Percentiles rank a stretch among this genome's conserved stretches.
These are phyloP conservation scores for Penicillium sp. DNA, from an alignment of 2,329 filamentous ascomycete species.

Conservation along the genomic window DNA sequence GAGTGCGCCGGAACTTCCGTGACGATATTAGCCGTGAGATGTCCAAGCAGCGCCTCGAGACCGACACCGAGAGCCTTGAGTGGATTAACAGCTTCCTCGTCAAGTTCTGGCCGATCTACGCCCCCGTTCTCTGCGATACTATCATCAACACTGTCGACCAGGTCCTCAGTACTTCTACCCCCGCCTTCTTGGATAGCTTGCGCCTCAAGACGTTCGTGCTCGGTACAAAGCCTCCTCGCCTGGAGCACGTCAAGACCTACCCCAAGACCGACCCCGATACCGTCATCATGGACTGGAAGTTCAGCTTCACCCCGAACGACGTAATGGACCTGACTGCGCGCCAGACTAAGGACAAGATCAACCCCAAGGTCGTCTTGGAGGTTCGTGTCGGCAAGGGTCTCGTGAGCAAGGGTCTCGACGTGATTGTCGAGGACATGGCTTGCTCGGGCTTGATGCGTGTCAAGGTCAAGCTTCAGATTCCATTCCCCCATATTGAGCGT, in stretches of 20 bases:
- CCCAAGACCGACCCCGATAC: constrained; percentile 92
- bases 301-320: constrained; percentile 97
- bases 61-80: constrained; percentile 86
- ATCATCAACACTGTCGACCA: constrained; percentile 94
- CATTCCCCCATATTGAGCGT: constrained; percentile 92
- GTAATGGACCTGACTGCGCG: constrained; percentile 83
- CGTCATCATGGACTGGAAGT: constrained; percentile 99
- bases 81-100: constrained; percentile 99
- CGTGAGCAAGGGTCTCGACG: constrained; percentile 93
- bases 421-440: constrained; percentile 97
- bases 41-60: constrained; percentile 81
- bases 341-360: constrained; percentile 92
- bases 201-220: constrained; percentile 91
- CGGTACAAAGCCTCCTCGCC: constrained; percentile 87
- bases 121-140: constrained; percentile 85
- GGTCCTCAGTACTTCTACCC: constrained; percentile 87
- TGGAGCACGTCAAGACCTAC: constrained; percentile 98
- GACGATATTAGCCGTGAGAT: constrained; percentile 91
- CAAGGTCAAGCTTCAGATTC: constrained; percentile 94
- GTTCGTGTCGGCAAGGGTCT: constrained; percentile 93
- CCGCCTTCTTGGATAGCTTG: constrained; percentile 87
- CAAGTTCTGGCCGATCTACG: constrained; percentile 99
- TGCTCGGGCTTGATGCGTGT: constrained; percentile 95
- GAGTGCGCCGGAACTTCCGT: constrained; percentile 90
- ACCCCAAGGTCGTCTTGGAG: constrained; percentile 93